These are phyloP conservation scores for Cardamine resedifolia DNA, from an alignment of 345 rosid species.

Conservation along the genomic window DNA sequence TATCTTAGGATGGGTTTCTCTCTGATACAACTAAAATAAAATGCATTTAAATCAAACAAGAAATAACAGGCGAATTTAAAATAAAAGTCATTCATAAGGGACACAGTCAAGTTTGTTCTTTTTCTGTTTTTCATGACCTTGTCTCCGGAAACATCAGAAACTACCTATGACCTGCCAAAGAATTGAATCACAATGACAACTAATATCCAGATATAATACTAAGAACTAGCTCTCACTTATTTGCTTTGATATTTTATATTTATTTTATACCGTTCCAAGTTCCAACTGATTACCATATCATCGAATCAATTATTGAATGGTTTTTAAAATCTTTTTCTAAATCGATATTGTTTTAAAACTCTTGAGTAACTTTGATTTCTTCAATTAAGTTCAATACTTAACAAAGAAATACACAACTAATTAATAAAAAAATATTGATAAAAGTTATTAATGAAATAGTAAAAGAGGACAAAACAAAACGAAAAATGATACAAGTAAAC, in stretches of 20 bases:
- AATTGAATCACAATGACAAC: background rate
- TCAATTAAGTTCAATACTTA: background rate
- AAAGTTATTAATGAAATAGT: slow-evolving; percentile 40
- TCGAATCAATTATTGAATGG: background rate
- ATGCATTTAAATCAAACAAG: background rate
- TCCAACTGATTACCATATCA: background rate
- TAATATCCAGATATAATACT: background rate
- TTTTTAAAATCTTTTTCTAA: background rate
- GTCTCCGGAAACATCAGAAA: background rate
- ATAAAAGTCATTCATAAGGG: background rate
- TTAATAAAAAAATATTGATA: background rate
- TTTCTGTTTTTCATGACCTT: background rate
- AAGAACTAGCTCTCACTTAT: background rate
- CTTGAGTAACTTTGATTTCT: background rate
- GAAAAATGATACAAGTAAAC: slow-evolving; percentile 25
- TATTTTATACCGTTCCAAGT: background rate
- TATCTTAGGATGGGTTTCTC: background rate
- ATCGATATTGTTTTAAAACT: background rate
- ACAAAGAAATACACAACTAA: slow-evolving; percentile 17
- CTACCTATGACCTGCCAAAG: background rate
- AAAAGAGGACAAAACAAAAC: slow-evolving; percentile 1
- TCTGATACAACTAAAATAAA: background rate
- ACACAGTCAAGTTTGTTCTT: background rate
- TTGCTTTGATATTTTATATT: background rate
- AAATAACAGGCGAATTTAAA: background rate